A percentile compares a stretch with the other conserved stretches of the same genome.
phyloP scores from a whole-genome alignment of 163 green algal genomes.

The Chlamydomonas reinhardtii region DNA sequence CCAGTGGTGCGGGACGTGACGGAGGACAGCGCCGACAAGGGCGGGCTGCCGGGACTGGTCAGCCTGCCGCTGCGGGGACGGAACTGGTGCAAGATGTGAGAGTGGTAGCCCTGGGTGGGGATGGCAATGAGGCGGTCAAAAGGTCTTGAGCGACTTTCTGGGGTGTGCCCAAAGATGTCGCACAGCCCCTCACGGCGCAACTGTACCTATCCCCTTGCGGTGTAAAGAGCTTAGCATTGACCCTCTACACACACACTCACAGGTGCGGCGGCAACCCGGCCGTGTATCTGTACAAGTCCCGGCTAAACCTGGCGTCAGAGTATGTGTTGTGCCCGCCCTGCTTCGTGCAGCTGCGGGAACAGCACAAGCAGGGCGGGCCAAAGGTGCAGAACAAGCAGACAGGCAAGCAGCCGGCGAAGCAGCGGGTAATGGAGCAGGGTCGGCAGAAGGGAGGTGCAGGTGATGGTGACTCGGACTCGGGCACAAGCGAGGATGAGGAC shows the following conservation, averaged over 20 bases:
- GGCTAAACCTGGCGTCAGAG: background rate
- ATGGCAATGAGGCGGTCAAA: background rate
- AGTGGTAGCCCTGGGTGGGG: background rate
- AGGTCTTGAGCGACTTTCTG: too few relatives aligned
- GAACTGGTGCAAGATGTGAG: constrained; percentile 45
- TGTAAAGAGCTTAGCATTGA: too few relatives aligned
- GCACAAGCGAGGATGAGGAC: too few relatives aligned
- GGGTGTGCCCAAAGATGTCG: too few relatives aligned
- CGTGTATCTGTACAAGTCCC: constrained; percentile 11
- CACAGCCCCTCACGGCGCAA: too few relatives aligned
- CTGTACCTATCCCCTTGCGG: too few relatives aligned
- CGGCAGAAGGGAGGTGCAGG: too few relatives aligned
- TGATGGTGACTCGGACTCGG: too few relatives aligned
- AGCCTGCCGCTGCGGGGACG: constrained; percentile 24
- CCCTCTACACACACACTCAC: too few relatives aligned
- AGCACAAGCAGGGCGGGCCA: background rate
- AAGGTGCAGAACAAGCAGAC: too few relatives aligned
- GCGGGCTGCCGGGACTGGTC: background rate
- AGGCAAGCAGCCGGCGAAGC: too few relatives aligned
- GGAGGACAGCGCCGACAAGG: background rate
- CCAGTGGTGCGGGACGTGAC: background rate
- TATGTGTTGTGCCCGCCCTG: constrained; percentile 3
- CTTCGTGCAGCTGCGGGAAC: background rate
- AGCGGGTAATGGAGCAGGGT: too few relatives aligned
- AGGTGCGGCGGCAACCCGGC: constrained; percentile 39